A percentile compares a stretch with the other conserved stretches of the same genome.
phyloP scores from a whole-genome alignment of 2,329 filamentous ascomycete species.

The Aureobasidium sp. region DNA sequence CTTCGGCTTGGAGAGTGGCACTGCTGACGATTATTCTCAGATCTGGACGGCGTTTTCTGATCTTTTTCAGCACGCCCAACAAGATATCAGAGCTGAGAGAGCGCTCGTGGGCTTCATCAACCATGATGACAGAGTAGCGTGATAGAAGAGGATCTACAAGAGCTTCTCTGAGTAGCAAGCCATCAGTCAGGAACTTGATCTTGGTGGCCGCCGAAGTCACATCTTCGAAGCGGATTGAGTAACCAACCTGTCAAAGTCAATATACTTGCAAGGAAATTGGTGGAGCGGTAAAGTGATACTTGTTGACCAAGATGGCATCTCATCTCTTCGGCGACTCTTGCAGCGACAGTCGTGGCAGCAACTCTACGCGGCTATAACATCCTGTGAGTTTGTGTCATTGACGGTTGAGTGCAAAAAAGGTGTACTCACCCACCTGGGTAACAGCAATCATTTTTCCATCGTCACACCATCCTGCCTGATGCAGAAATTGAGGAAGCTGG shows the following conservation, averaged over 20 bases:
- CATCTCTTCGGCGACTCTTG: constrained; percentile 83
- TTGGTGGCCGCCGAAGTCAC: constrained; percentile 75
- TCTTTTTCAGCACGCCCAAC: constrained; percentile 85
- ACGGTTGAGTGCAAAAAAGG: constrained; percentile 16
- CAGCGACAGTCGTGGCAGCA: constrained; percentile 82
- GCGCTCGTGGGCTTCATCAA: constrained; percentile 93
- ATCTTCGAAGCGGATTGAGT: constrained; percentile 89
- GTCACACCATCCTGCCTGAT: constrained; percentile 80
- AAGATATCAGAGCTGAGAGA: constrained; percentile 89
- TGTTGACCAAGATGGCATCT: constrained; percentile 81
- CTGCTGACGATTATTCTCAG: constrained; percentile 86
- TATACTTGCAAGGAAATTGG: neutral
- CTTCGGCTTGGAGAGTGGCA: constrained; percentile 84
- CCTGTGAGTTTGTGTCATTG: constrained; percentile 30
- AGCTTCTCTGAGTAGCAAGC: constrained; percentile 82
- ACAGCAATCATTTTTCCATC: constrained; percentile 78
- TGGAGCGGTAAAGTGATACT: constrained; percentile 18
- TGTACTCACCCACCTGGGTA: constrained; percentile 64
- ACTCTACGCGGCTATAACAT: constrained; percentile 70
- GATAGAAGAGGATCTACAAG: constrained; percentile 86
- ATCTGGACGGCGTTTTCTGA: constrained; percentile 70
- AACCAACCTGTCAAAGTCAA: constrained; percentile 49
- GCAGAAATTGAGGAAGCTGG: constrained; percentile 86
- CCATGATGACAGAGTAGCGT: constrained; percentile 92
- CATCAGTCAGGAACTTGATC: constrained; percentile 95